Base-by-base conservation (phyloP, 2,329 filamentous ascomycete genomes). In the Cytospora paraplurivora region DNA sequence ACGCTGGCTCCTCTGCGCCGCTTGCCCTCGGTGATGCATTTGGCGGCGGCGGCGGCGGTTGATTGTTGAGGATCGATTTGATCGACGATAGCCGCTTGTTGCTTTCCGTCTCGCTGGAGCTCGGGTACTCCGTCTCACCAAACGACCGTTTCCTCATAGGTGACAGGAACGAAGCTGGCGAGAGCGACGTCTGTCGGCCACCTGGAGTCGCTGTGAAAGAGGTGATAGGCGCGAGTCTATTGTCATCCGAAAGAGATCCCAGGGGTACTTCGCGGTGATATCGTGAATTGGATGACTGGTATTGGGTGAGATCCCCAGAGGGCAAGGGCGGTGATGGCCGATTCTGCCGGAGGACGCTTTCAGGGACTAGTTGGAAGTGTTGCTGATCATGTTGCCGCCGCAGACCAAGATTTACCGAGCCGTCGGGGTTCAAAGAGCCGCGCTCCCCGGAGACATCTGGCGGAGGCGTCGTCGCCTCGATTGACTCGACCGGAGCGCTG, bases 21-120 rank as follows among this genome's bases (percentile, higher is more conserved):
- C 67, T 69, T 55, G 54, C 50, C 7, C 57, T 64, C 15, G 55
- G 55, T 27, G 59, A 68, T 67, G 49, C 63, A 62, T 50, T 65
- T 71, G 54, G 69, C 67, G 56, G 66, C 70, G 33, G 52, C 32
- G 59, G 32, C 5, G 69, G 70, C 4, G 67, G 62, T 6, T 74
- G 71, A 3, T 86, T 86, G 67, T 92, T 93, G 13, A 93, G 77
- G 52, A 93, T 88, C 6, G 89, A 90, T 68, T 88, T 90, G 66
- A 93, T 93, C 3, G 89, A 91, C 19, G 88, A 91, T 4, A 92
- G 76, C 15, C 90, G 85, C 72, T 89, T 83, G 50, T 85, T 76
- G 44, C 76, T 76, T 33, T 85, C 81, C 32, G 79, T 76, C 2
- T 77, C 76, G n/a, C 71, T 59, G 47, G 59, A 57, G 49, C 49